Evolutionary conservation across 176 grass and related monocot genomes (phyloP).

Genomic region (Stipa capillata): DNA sequence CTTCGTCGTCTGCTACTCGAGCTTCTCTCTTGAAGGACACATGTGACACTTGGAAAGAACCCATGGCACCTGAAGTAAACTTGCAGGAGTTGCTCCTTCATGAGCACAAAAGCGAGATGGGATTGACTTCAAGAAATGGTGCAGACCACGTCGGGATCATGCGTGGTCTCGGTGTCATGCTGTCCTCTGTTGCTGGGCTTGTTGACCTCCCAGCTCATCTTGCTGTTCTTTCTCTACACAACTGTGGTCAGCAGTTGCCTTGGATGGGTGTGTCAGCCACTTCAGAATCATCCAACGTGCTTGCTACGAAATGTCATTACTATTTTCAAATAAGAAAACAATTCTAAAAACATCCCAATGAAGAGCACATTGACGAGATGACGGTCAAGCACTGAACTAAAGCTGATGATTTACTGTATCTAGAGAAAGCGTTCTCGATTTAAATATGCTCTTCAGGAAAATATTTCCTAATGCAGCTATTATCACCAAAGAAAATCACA

Average conservation of each 20-base stretch:
- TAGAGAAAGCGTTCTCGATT: not conserved
- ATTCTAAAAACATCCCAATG: not conserved
- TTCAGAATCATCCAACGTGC: not conserved
- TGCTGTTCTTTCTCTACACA: not conserved
- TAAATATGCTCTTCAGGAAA: not conserved
- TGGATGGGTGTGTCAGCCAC: not conserved
- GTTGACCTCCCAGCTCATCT: conserved; percentile 2
- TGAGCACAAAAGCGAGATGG: not conserved
- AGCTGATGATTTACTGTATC: not conserved
- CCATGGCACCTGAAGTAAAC: conserved; percentile 23
- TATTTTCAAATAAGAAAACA: not conserved
- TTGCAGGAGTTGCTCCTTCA: not conserved
- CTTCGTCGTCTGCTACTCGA: not conserved
- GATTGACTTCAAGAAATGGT: not conserved
- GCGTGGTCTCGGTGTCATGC: not conserved
- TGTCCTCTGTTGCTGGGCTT: not conserved
- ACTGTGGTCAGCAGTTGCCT: conserved; percentile 1
- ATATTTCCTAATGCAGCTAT: not conserved
- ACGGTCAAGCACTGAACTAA: not conserved
- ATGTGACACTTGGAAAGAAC: not conserved
- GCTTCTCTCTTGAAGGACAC: conserved; percentile 24
- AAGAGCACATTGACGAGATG: not conserved
- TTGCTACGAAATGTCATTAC: conserved; percentile 11
- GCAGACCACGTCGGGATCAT: conserved; percentile 12
- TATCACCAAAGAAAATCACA: too few relatives aligned